These are phyloP conservation scores for Udeniomyces megalosporus DNA, from an alignment of 768 basidiomycete species.

Conservation along the genomic window DNA sequence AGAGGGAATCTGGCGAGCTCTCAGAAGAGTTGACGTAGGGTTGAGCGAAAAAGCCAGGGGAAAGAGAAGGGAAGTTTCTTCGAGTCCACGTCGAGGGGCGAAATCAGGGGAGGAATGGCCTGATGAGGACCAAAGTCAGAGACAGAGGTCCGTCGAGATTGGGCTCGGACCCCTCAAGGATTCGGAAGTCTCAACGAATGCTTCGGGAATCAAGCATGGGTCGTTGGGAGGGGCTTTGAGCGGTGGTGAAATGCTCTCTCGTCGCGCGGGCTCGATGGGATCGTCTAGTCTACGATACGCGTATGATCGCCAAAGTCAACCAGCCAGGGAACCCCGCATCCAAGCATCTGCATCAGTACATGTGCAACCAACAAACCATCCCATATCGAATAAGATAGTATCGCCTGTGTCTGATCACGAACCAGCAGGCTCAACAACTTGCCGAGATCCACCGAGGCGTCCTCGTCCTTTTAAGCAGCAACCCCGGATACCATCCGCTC, in stretches of 20 bases:
- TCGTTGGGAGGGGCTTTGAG: no score
- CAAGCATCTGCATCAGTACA: no score
- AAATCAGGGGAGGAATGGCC: background rate
- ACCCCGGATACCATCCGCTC: background rate
- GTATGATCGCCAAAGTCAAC: background rate
- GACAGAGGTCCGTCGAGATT: background rate
- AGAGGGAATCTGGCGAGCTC: slow-evolving; percentile 4
- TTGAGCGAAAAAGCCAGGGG: background rate
- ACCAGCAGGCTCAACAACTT: background rate
- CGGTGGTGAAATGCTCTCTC: no score
- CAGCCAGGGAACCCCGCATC: no score
- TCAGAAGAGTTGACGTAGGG: background rate
- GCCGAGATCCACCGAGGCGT: background rate
- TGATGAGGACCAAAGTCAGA: background rate
- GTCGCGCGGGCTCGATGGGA: background rate
- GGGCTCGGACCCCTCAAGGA: background rate
- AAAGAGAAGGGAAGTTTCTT: background rate
- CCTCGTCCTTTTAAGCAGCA: background rate
- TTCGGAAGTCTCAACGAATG: no score
- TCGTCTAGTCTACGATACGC: background rate
- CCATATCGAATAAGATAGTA: no score
- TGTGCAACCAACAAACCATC: no score
- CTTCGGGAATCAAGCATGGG: no score
- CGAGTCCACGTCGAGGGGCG: background rate
- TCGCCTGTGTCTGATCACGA: no score